A percentile compares a stretch with the other conserved stretches of the same genome.
phyloP scores from a whole-genome alignment of 164 flowering plant genomes.

The Litsea cubeba region DNA sequence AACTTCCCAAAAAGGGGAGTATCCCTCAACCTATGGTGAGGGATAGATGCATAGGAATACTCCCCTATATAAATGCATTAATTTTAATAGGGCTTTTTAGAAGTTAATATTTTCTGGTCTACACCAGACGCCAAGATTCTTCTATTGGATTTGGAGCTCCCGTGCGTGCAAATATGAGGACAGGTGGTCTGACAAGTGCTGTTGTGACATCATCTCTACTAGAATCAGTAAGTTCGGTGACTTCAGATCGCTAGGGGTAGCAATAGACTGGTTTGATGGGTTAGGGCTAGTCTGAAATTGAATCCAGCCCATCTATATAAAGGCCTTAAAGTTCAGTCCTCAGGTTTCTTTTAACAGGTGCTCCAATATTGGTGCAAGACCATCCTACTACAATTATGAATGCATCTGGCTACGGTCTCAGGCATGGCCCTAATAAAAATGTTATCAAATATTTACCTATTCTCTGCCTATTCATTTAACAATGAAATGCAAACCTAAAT shows the following conservation, averaged over 20 bases:
- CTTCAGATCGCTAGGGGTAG: not conserved
- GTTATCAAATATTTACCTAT: not conserved
- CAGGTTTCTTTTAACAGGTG: not conserved
- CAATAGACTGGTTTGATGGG: not conserved
- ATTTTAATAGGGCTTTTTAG: not conserved
- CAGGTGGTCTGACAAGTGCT: constrained; percentile 57
- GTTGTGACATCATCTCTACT: constrained; percentile 68
- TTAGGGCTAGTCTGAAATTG: no score
- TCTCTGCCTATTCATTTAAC: not conserved
- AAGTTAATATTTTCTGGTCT: constrained; percentile 12
- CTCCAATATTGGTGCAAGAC: not conserved
- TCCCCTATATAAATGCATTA: no score
- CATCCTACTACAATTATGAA: not conserved
- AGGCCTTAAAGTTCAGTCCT: not conserved
- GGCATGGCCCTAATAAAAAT: not conserved
- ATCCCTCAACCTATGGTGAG: no score
- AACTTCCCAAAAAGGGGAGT: no score
- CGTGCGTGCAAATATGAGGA: constrained; percentile 88
- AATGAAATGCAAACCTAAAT: not conserved
- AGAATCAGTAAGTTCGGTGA: constrained; percentile 64
- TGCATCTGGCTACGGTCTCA: not conserved
- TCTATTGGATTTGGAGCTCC: constrained; percentile 98
- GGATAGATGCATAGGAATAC: no score
- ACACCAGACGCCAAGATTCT: constrained; percentile 83
- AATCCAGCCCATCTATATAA: not conserved